Evolutionary conservation across 768 basidiomycete genomes (phyloP).

Genomic region (Boletellus emodensis): DNA sequence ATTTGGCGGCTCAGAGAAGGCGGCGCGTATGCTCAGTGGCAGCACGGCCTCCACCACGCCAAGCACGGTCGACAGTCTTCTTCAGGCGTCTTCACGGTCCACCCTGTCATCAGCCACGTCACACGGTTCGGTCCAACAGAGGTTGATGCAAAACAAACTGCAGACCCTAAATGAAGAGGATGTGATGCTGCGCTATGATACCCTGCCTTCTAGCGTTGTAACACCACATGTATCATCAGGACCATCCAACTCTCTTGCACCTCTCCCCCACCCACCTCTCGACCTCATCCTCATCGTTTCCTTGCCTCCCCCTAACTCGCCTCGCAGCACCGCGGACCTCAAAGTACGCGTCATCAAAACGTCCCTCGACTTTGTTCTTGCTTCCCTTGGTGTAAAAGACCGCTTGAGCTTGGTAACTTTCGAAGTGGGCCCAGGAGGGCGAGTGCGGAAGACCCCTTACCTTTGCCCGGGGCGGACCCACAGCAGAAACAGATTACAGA

Average conservation of each 20-base stretch:
- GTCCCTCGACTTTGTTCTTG: constrained; percentile 82
- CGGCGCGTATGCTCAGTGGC: constrained; percentile 76
- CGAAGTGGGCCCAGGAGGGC: constrained; percentile 78
- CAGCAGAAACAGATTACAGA: constrained; percentile 65
- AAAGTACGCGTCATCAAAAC: constrained; percentile 87
- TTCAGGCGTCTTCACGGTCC: constrained; percentile 63
- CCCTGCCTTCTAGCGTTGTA: constrained; percentile 47
- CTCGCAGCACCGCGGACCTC: constrained; percentile 75
- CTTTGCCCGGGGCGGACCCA: constrained; percentile 64
- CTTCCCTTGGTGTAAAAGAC: constrained; percentile 71
- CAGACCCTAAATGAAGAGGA: constrained; percentile 71
- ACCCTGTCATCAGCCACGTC: constrained; percentile 74
- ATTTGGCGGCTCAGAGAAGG: constrained; percentile 73
- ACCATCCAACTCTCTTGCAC: constrained; percentile 75
- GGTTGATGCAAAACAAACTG: constrained; percentile 43
- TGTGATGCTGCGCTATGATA: constrained; percentile 55
- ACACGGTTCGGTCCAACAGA: constrained; percentile 49
- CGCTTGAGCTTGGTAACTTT: constrained; percentile 90
- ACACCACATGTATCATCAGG: constrained; percentile 70
- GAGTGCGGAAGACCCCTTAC: constrained; percentile 92
- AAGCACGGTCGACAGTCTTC: constrained; percentile 59
- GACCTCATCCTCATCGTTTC: constrained; percentile 93
- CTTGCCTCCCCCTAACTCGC: constrained; percentile 67
- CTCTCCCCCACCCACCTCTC: constrained; percentile 80
- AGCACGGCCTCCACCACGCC: constrained; percentile 59